Base-by-base conservation (phyloP, 768 basidiomycete genomes). In the Suillus subluteus region DNA sequence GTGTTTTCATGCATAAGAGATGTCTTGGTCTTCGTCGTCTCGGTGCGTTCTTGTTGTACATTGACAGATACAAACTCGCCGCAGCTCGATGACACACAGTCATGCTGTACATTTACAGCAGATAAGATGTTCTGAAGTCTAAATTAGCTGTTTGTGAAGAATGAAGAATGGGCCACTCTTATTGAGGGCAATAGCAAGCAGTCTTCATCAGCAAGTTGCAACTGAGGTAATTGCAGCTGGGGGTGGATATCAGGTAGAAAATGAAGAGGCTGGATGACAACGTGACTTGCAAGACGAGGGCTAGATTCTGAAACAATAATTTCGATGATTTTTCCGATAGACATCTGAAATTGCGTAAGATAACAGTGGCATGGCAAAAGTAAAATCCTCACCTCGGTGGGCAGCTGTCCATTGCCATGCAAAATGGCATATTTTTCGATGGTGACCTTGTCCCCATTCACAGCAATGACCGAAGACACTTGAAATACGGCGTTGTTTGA, bases 31-130 rank as follows among this genome's bases (percentile, higher is more conserved):
- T 54, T 56, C 0, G 30, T 64, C 3, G 66, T 72, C 37, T 26
- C 56, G 26, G 62, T 65, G 23, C 65, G 56, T 64, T 72, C 71
- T 63, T 72, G 70, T 16, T n/a, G 54, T 55, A 41, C 18, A 2
- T 37, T 37, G 30, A 35, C 40, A 32, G 35, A 38, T 59, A 38
- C 41, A 43, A 37, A 59, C 41, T 59, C 58, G 16, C 18, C 18
- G 18, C 63, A 64, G 32, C 26, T 56, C 5, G 54, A 32, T 18
- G 43, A 30, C 1, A 48, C 62, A 40, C 72, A 73, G 66, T 71
- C 69, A 65, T 72, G 73, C 41, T 72, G 71, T 21, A 73, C 62
- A 65, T 73, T 73, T 30, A 72, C 64, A n/a, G 67, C 68, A 65
- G 70, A 73, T 16, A 66, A 43, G 0, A 72, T 43, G 26, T 68